Evolutionary conservation across 2,329 filamentous ascomycete species (phyloP), one percentile per base, ranked within the genome.

Genomic region (Fragosphaeria purpurea): DNA sequence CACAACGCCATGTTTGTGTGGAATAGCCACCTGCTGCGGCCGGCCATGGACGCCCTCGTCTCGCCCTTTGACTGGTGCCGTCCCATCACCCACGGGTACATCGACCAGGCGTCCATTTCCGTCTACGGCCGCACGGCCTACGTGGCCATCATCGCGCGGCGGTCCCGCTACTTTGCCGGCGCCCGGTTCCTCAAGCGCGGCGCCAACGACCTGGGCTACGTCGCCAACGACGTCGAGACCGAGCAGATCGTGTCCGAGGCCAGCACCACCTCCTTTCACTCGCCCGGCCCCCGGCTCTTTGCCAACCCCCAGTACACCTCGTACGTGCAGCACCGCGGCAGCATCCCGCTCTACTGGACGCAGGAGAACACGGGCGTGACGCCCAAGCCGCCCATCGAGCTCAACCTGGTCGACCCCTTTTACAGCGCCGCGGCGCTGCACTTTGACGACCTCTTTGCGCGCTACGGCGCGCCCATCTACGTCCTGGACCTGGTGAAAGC

Each of bases 171-270:
- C 66, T 98, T 97, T 66, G 93, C 93, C 3, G 93, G 93, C 33
- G 93, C 93, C 39, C 79, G 93, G 4, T 98, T 96, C 58, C 69
- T 98, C 48, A 98, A 98, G 67, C 83, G 93, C 52, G 93, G 93
- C 35, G 86, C 89, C 45, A 98, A 98, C 61, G 93, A 98, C 64
- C 65, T 90, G 51, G 91, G 93, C 11, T 95, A 95, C 63, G 93
- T 98, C 50, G 94, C 93, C 48, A 98, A 98, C 62, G 94, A 98
- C 66, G 93, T 98, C 31, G 94, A 98, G 68, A 97, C 93, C 1
- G 93, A 98, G 67, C 93, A 98, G 65, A 96, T 98, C 53, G 90
- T 98, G 5, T 93, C 90, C 0, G 93, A 98, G 63, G 88, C 89
- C 59, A 73, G 91, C 47, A 96, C 89, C 0, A 98, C 93, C 1